These are phyloP conservation scores for Lepiota venenata DNA, from an alignment of 768 basidiomycete species.

Conservation along the genomic window DNA sequence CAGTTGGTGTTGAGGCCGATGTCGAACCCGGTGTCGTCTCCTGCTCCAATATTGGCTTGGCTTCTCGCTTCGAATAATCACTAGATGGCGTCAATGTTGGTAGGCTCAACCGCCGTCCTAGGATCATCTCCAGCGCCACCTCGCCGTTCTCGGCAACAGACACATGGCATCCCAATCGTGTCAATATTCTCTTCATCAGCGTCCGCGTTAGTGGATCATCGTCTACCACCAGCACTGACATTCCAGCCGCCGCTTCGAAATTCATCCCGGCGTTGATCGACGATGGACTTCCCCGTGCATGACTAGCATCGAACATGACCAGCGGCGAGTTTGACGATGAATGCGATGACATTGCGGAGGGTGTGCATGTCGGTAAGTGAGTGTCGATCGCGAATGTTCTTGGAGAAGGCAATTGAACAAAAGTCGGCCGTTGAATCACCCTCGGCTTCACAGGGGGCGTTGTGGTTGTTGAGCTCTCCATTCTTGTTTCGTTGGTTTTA, in stretches of 20 bases:
- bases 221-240: slow-evolving; percentile 78
- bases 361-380: slow-evolving; percentile 19
- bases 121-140: slow-evolving; percentile 68
- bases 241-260: slow-evolving; percentile 39
- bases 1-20: slow-evolving; percentile 10
- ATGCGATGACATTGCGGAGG: slow-evolving; percentile 21
- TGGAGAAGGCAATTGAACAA: slow-evolving; percentile 33
- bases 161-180: slow-evolving; percentile 77
- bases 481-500: neutral
- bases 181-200: slow-evolving; percentile 76
- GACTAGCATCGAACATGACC: slow-evolving; percentile 34
- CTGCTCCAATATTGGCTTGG: slow-evolving; percentile 37
- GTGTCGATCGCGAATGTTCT: slow-evolving; percentile 27
- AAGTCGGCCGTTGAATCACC: slow-evolving; percentile 30
- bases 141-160: slow-evolving; percentile 82
- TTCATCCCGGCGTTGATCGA: slow-evolving; percentile 32
- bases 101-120: slow-evolving; percentile 33
- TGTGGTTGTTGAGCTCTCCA: neutral
- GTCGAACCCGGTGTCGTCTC: slow-evolving; percentile 13
- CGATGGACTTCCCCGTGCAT: slow-evolving; percentile 34
- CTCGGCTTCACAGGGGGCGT: neutral
- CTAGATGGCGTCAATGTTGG: slow-evolving; percentile 33
- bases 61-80: slow-evolving; percentile 28
- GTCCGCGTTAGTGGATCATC: slow-evolving; percentile 79
- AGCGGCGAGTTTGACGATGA: slow-evolving; percentile 28